These are phyloP conservation scores for Microcos paniculata DNA, from an alignment of 345 rosid genomes.

Conservation along the genomic window DNA sequence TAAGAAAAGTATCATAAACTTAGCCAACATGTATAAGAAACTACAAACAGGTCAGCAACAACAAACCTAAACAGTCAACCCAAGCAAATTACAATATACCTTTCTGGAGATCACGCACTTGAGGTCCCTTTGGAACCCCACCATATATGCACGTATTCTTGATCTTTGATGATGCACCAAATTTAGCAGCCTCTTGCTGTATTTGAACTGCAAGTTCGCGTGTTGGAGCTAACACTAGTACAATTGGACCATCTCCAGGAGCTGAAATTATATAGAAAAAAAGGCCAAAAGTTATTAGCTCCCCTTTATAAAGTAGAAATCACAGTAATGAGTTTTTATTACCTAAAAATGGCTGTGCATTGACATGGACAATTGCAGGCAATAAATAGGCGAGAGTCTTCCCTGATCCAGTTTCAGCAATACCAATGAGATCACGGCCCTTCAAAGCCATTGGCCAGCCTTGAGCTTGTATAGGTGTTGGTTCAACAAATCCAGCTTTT, in stretches of 20 bases:
- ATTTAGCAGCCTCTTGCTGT: slow-evolving; percentile 95
- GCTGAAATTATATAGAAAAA: slow-evolving; percentile 45
- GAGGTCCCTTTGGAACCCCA: slow-evolving; percentile 99
- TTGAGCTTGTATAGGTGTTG: slow-evolving; percentile 96
- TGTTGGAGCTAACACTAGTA: slow-evolving; percentile 96
- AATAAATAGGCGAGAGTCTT: slow-evolving; percentile 91
- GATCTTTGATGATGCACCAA: slow-evolving; percentile 92
- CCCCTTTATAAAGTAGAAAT: not conserved
- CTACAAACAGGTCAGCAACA: slow-evolving; percentile 25
- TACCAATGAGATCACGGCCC: slow-evolving; percentile 96
- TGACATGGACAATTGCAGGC: slow-evolving; percentile 97
- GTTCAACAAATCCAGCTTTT: slow-evolving; percentile 94
- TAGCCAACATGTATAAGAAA: slow-evolving; percentile 26
- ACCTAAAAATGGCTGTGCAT: slow-evolving; percentile 97
- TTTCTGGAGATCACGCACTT: slow-evolving; percentile 99
- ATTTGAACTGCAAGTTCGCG: slow-evolving; percentile 99
- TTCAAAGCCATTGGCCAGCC: slow-evolving; percentile 99
- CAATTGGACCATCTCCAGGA: slow-evolving; percentile 97
- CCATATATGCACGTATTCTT: slow-evolving; percentile 96
- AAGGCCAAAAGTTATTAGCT: not conserved
- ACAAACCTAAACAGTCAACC: slow-evolving; percentile 28
- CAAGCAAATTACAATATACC: slow-evolving; percentile 56
- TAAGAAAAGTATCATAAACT: slow-evolving; percentile 19
- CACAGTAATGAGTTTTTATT: slow-evolving; percentile 11
- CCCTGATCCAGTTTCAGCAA: slow-evolving; percentile 99